These are phyloP conservation scores for Litchi chinensis DNA, from an alignment of 345 rosid species.

Conservation along the genomic window DNA sequence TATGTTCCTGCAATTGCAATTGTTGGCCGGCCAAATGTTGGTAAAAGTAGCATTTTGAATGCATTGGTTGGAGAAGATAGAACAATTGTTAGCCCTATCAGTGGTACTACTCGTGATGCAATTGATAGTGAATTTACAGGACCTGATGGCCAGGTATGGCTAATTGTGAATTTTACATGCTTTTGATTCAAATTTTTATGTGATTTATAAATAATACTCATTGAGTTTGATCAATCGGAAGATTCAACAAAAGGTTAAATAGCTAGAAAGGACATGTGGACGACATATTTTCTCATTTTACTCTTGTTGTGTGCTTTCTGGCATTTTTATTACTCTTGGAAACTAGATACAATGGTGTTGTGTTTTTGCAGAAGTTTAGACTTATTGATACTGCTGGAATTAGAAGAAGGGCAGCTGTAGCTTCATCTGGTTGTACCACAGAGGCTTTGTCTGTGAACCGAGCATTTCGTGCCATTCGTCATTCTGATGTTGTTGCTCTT, in stretches of 20 bases:
- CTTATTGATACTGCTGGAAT: constrained; percentile 98
- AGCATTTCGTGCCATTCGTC: constrained; percentile 90
- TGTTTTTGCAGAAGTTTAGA: constrained; percentile 71
- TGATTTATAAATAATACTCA: background rate
- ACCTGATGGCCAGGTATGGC: constrained; percentile 84
- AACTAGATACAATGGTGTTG: constrained; percentile 10
- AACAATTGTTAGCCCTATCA: constrained; percentile 95
- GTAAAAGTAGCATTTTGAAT: constrained; percentile 97
- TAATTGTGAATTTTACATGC: background rate
- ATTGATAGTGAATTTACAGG: constrained; percentile 87
- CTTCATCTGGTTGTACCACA: constrained; percentile 86
- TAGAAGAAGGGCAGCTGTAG: constrained; percentile 86
- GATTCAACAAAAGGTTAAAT: background rate
- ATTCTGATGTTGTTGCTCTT: constrained; percentile 95
- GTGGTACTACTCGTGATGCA: constrained; percentile 99
- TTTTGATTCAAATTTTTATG: background rate
- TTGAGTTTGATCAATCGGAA: background rate
- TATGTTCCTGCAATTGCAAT: constrained; percentile 89
- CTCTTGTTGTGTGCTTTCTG: background rate
- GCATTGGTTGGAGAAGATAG: constrained; percentile 95
- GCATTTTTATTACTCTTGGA: constrained; percentile 17
- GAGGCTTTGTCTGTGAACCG: constrained; percentile 93
- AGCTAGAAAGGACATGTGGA: background rate
- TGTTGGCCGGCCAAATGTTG: constrained; percentile 96
- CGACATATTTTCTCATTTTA: background rate